These are phyloP conservation scores for Chenopodium suecicum DNA, from an alignment of 148 eudicot genomes.

Conservation along the genomic window DNA sequence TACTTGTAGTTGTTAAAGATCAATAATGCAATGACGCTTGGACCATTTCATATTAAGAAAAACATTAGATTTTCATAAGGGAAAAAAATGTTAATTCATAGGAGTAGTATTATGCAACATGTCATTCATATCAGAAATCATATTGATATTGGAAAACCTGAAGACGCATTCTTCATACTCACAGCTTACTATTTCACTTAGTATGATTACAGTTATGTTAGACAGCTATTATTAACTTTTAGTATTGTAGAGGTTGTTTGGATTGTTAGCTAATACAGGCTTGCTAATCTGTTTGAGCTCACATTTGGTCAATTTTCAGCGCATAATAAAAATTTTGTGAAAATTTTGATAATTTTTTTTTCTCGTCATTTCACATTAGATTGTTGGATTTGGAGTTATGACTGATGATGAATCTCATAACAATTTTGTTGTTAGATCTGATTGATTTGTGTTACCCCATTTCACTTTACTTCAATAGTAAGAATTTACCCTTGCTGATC, in stretches of 20 bases:
- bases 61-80: background rate
- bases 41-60: background rate
- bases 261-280: too few species aligned
- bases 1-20: background rate
- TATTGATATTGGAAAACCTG: background rate
- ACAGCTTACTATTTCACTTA: background rate
- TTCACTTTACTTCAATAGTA: background rate
- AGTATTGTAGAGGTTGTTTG: too few species aligned
- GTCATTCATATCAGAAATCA: too few species aligned
- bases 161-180: background rate
- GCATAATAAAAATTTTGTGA: background rate
- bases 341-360: background rate
- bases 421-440: slow-evolving; percentile 9
- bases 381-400: slow-evolving; percentile 26
- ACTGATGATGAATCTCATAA: background rate
- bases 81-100: background rate
- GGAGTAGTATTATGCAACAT: background rate
- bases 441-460: background rate
- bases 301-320: too few species aligned
- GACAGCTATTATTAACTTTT: background rate
- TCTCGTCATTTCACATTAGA: background rate
- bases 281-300: too few species aligned
- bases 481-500: background rate
- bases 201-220: background rate
- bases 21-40: background rate